Evolutionary conservation across 352 stramenopile genomes (phyloP).

Genomic region (Phytophthora rubi): DNA sequence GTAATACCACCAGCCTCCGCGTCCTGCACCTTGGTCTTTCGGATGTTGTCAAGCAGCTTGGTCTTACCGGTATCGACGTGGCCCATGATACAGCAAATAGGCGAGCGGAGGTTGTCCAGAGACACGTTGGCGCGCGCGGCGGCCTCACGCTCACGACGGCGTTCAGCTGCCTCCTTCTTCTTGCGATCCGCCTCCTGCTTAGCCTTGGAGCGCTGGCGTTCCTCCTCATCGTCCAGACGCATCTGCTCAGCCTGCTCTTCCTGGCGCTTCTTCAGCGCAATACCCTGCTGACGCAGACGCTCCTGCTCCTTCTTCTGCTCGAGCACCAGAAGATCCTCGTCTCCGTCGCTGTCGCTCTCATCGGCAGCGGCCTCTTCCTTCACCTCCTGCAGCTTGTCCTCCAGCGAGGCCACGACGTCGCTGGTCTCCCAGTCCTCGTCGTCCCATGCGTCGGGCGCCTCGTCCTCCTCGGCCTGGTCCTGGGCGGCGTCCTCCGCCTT

Average conservation of each 20-base stretch:
- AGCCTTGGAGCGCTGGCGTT: slow-evolving; percentile 84
- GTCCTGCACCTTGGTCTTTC: slow-evolving; percentile 98
- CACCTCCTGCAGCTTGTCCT: slow-evolving; percentile 79
- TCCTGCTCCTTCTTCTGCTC: slow-evolving; percentile 96
- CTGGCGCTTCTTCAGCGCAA: slow-evolving; percentile 96
- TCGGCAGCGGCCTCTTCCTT: slow-evolving; percentile 39
- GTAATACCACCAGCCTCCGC: slow-evolving; percentile 96
- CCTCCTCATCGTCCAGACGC: slow-evolving; percentile 60
- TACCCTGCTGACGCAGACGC: slow-evolving; percentile 88
- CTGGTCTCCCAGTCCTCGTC: slow-evolving; percentile 86
- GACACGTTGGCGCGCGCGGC: slow-evolving; percentile 88
- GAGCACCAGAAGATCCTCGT: slow-evolving; percentile 94
- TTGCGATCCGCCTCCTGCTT: slow-evolving; percentile 86
- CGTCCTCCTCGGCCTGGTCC: slow-evolving; percentile 55
- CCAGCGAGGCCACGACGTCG: slow-evolving; percentile 77
- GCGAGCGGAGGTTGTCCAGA: slow-evolving; percentile 95
- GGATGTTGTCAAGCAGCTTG: slow-evolving; percentile 99
- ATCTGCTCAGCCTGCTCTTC: slow-evolving; percentile 82
- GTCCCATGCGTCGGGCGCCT: slow-evolving; percentile 82
- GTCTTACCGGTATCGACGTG: slow-evolving; percentile 99
- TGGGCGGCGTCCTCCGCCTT: slow-evolving; percentile 49
- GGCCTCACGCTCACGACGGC: slow-evolving; percentile 73
- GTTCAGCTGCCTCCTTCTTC: slow-evolving; percentile 79
- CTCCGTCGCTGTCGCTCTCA: slow-evolving; percentile 75
- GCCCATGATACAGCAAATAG: slow-evolving; percentile 99